A percentile compares a stretch with the other conserved stretches of the same genome.
phyloP scores from a whole-genome alignment of 352 stramenopile species.

The Phytophthora cajani region DNA sequence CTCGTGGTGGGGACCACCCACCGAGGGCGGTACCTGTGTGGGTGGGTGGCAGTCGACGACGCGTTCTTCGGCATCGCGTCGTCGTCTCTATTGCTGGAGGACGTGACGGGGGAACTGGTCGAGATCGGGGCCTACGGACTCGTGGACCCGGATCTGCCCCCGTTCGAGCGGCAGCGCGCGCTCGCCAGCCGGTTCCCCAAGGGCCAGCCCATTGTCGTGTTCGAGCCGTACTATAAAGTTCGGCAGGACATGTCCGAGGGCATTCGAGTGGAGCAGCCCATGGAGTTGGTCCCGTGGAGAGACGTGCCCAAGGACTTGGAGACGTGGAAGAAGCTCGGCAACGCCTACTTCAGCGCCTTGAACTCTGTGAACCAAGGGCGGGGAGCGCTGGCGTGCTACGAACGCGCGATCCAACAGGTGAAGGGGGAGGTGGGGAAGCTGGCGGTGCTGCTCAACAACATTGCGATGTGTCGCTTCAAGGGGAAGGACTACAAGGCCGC shows the following conservation, averaged over 20 bases:
- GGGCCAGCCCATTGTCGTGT: constrained; percentile 22
- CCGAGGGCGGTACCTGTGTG: background rate
- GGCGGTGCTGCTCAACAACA: constrained; percentile 29
- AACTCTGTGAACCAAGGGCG: constrained; percentile 16
- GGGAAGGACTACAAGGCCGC: background rate
- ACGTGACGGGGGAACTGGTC: constrained; percentile 1
- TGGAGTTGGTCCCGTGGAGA: constrained; percentile 23
- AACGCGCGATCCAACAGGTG: constrained; percentile 14
- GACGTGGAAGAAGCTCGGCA: constrained; percentile 30
- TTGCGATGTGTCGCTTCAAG: constrained; percentile 30
- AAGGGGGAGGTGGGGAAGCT: constrained; percentile 9
- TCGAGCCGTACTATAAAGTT: constrained; percentile 36
- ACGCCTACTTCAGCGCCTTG: constrained; percentile 23
- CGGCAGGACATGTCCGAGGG: constrained; percentile 27
- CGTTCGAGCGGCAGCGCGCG: constrained; percentile 13
- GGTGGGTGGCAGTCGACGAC: background rate
- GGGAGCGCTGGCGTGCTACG: constrained; percentile 28
- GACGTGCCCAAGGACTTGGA: constrained; percentile 19
- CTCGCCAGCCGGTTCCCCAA: constrained; percentile 23
- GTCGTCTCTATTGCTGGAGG: background rate
- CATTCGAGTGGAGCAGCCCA: constrained; percentile 27
- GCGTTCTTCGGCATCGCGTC: background rate
- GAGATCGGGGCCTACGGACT: constrained; percentile 31
- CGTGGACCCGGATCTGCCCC: constrained; percentile 12
- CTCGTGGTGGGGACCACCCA: background rate